These are phyloP conservation scores for Vitis amurensis DNA, from an alignment of 164 flowering plant genomes.

Conservation along the genomic window DNA sequence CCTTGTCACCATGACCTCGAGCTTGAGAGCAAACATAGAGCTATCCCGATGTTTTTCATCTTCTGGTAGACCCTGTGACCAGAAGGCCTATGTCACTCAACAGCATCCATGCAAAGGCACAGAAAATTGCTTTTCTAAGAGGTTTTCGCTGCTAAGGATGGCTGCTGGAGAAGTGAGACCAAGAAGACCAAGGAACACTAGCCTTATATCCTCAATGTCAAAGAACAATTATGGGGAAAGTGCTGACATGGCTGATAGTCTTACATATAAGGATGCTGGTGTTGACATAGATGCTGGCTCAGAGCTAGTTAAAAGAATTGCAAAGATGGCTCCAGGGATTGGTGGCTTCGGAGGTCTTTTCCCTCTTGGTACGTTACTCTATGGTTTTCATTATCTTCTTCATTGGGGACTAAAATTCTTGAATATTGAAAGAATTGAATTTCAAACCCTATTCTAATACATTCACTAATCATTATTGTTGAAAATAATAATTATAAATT, in stretches of 20 bases:
- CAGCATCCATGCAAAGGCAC: constrained; percentile 3
- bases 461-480: too few species aligned
- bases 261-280: constrained; percentile 90
- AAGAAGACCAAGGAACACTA: neutral
- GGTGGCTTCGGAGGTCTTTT: constrained; percentile 96
- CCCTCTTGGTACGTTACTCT: constrained; percentile 59
- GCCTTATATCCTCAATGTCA: constrained; percentile 12
- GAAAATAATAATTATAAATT: too few species aligned
- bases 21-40: constrained; percentile 24
- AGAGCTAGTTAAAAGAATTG: constrained; percentile 83
- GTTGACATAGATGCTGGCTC: constrained; percentile 97
- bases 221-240: constrained; percentile 3
- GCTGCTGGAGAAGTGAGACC: constrained; percentile 1
- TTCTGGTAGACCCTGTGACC: neutral
- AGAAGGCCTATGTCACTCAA: constrained; percentile 1
- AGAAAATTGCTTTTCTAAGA: neutral
- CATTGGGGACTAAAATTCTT: too few species aligned
- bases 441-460: too few species aligned
- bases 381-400: neutral
- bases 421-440: too few species aligned
- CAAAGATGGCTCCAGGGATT: constrained; percentile 92
- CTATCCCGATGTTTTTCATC: constrained; percentile 14
- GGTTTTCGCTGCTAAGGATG: constrained; percentile 2
- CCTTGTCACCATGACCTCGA: constrained; percentile 18
- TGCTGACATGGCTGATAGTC: constrained; percentile 20